Percentiles rank a stretch among this genome's conserved stretches.
These are phyloP conservation scores for Solanum habrochaites DNA, from an alignment of 257 asterid species.

Conservation along the genomic window DNA sequence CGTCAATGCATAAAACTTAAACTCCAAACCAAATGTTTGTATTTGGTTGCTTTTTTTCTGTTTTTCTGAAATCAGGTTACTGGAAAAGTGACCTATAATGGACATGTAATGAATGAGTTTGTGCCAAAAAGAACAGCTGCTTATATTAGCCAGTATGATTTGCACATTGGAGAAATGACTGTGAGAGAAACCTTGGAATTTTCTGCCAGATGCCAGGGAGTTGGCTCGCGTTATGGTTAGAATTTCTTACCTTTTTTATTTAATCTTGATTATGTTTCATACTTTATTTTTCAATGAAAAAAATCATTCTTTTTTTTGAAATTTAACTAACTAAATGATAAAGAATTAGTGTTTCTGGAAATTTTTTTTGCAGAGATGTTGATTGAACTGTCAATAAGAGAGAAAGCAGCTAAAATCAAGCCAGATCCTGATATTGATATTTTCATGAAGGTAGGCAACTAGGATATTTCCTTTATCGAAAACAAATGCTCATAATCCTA, in stretches of 20 bases:
- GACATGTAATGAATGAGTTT: conserved; percentile 49
- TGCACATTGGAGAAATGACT: conserved; percentile 64
- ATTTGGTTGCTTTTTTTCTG: neutral
- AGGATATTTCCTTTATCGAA: neutral
- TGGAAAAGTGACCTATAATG: conserved; percentile 53
- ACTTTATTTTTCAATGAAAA: too few relatives aligned
- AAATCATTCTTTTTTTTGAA: neutral
- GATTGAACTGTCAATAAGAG: conserved; percentile 42
- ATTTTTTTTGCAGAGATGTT: conserved; percentile 46
- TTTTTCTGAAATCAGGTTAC: conserved; percentile 13
- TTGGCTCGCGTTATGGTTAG: conserved; percentile 49
- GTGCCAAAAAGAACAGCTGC: conserved; percentile 53
- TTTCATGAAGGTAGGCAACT: conserved; percentile 32
- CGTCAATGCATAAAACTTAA: conserved; percentile 24
- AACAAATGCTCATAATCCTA: neutral
- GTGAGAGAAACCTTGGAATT: conserved; percentile 64
- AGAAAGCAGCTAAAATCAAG: conserved; percentile 32
- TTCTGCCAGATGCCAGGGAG: conserved; percentile 68
- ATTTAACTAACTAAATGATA: neutral
- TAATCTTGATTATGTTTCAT: too few relatives aligned
- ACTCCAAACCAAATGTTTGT: neutral
- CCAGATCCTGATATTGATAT: conserved; percentile 41
- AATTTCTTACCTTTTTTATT: too few relatives aligned
- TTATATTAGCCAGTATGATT: conserved; percentile 53
- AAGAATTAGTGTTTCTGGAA: neutral